Conservation (phyloP, 768 basidiomycete genomes). For the Russula virescens region DNA sequence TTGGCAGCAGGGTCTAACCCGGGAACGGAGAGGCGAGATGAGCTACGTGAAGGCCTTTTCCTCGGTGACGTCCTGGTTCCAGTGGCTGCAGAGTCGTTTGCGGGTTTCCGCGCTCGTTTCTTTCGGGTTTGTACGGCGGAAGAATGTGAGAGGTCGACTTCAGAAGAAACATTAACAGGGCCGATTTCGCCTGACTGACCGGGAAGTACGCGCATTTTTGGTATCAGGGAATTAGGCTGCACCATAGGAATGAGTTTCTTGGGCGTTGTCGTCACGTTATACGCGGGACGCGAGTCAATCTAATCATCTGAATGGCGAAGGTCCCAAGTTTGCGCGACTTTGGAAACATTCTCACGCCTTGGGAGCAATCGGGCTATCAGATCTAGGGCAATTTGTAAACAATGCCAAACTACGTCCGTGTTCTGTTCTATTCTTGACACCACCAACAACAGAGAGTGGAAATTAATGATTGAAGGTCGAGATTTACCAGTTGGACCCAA, state of each 20-base stretch:
- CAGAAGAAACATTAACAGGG: not conserved
- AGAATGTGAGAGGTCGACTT: slow-evolving; percentile 4
- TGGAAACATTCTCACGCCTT: slow-evolving; percentile 1
- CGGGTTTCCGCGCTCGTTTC: slow-evolving; percentile 16
- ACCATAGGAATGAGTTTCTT: not conserved
- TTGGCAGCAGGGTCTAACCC: slow-evolving; percentile 53
- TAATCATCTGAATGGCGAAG: not conserved
- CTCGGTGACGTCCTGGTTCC: not conserved
- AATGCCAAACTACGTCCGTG: not conserved
- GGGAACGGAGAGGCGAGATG: slow-evolving; percentile 37
- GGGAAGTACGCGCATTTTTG: not conserved
- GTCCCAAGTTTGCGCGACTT: not conserved
- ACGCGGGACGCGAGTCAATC: not conserved
- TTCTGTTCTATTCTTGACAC: not conserved
- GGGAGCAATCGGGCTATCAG: too few species aligned
- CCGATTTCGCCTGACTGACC: not conserved
- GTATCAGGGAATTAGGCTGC: not conserved
- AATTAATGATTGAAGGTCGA: slow-evolving; percentile 17
- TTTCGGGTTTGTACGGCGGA: slow-evolving; percentile 5
- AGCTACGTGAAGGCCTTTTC: slow-evolving; percentile 18
- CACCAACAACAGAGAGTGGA: not conserved
- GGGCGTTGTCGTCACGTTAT: not conserved
- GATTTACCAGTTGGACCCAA: slow-evolving; percentile 51
- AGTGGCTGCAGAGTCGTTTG: slow-evolving; percentile 1
- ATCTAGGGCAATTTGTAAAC: not conserved